Evolutionary conservation across 2,329 filamentous ascomycete species (phyloP), one percentile per base, ranked within the genome.

Genomic region (Helicocarpus griseus): DNA sequence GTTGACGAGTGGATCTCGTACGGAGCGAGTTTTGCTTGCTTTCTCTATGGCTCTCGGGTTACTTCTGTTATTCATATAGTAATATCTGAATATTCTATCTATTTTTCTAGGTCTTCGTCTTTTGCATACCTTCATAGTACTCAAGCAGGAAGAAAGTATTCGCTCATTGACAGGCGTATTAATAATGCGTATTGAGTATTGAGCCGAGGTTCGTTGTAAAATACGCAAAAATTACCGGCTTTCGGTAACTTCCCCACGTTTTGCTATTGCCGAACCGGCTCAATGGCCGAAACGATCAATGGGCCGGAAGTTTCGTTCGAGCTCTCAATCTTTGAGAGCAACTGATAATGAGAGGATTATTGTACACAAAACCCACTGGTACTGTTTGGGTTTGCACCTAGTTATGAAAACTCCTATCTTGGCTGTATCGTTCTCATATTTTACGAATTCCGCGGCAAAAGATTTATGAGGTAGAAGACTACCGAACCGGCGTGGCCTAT

Each of bases 151-250:
- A n/a, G n/a, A n/a, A n/a, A n/a, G n/a, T n/a, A n/a, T n/a, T n/a
- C n/a, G n/a, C n/a, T n/a, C n/a, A n/a, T n/a, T n/a, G n/a, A n/a
- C n/a, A n/a, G n/a, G n/a, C n/a, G n/a, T n/a, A n/a, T n/a, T n/a
- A n/a, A n/a, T n/a, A n/a, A n/a, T 43, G 24, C 4, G 24, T 14
- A 24, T 6, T 26, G 28, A 1, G 14, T n/a, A 43, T 43, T 43
- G 40, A n/a, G n/a, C 43, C 43, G 43, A 46, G 43, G 43, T 46
- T 29, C 41, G 19, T 44, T 28, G 7, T 14, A 55, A 70, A 90
- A 31, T 28, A 33, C 31, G 11, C 9, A 35, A 31, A 47, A 47
- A 36, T 47, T 35, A 47, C 44, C 28, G 44, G 44, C 44, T 47
- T 21, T 47, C 44, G 31, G 28, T 24, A 22, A 24, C 4, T 6